Conservation (phyloP, 768 basidiomycete genomes). For the Collybia mongolica region DNA sequence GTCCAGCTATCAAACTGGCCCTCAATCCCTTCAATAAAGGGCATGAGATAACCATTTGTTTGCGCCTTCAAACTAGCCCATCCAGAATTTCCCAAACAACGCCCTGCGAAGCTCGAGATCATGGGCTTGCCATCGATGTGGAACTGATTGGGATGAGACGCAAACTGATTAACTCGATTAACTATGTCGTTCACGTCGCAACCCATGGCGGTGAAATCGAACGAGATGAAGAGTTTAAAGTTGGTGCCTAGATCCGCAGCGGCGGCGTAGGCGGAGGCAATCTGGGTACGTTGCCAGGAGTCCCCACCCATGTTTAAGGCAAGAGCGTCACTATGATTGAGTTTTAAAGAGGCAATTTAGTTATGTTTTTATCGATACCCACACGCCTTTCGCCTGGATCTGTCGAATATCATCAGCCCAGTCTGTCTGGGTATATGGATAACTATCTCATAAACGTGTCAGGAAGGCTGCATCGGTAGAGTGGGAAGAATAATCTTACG, state of each 20-base stretch:
- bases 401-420: slow-evolving; percentile 42
- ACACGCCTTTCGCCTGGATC: slow-evolving; percentile 43
- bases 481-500: slow-evolving; percentile 25
- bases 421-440: slow-evolving; percentile 34
- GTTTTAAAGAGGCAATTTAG: no score
- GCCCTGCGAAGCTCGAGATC: slow-evolving; percentile 62
- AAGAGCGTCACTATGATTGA: slow-evolving; percentile 46
- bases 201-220: slow-evolving; percentile 52
- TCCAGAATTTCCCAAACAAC: slow-evolving; percentile 53
- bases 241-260: slow-evolving; percentile 35
- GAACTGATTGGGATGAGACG: slow-evolving; percentile 53
- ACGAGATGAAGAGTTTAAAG: slow-evolving; percentile 57
- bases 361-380: slow-evolving; percentile 13
- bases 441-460: slow-evolving; percentile 21
- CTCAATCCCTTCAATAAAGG: slow-evolving; percentile 57
- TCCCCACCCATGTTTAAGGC: slow-evolving; percentile 63
- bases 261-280: slow-evolving; percentile 50
- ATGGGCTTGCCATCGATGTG: slow-evolving; percentile 50
- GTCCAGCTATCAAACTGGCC: slow-evolving; percentile 45
- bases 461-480: background rate
- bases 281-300: slow-evolving; percentile 48
- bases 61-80: slow-evolving; percentile 48
- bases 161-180: slow-evolving; percentile 42
- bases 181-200: slow-evolving; percentile 45
- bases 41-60: slow-evolving; percentile 45